Percentiles rank a stretch among this genome's conserved stretches.
Evolutionary conservation across 148 eudicot genomes (phyloP).

Genomic region (Tetragonia tetragonoides): DNA sequence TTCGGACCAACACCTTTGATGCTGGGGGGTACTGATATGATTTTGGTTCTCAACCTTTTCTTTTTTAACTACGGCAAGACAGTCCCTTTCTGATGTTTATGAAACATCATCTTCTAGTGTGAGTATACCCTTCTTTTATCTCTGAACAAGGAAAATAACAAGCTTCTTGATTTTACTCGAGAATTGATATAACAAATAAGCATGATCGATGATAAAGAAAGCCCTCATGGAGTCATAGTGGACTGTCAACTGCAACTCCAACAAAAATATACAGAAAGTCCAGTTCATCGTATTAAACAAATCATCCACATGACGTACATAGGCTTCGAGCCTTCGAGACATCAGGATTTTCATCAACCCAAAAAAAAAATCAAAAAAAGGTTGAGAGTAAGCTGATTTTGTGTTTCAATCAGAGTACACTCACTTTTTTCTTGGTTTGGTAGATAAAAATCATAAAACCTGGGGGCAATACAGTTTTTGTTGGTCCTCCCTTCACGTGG

Average conservation of each 20-base stretch:
- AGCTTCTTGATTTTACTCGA: neutral
- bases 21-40: neutral
- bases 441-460: too few species aligned
- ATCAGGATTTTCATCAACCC: neutral
- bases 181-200: neutral
- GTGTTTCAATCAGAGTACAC: neutral
- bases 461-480: too few species aligned
- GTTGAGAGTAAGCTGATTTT: neutral
- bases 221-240: neutral
- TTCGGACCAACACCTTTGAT: neutral
- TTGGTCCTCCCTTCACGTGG: too few species aligned
- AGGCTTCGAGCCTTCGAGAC: neutral
- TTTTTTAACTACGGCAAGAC: neutral
- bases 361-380: neutral
- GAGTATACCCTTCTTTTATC: too few species aligned
- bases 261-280: neutral
- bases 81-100: neutral
- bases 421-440: too few species aligned
- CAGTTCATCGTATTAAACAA: neutral
- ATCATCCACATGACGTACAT: neutral
- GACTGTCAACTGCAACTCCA: neutral
- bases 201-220: neutral
- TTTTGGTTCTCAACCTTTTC: neutral
- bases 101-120: neutral
- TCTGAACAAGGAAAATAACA: too few species aligned